Base-by-base conservation (phyloP, 768 basidiomycete genomes). In the Podaxis carcinomalis region DNA sequence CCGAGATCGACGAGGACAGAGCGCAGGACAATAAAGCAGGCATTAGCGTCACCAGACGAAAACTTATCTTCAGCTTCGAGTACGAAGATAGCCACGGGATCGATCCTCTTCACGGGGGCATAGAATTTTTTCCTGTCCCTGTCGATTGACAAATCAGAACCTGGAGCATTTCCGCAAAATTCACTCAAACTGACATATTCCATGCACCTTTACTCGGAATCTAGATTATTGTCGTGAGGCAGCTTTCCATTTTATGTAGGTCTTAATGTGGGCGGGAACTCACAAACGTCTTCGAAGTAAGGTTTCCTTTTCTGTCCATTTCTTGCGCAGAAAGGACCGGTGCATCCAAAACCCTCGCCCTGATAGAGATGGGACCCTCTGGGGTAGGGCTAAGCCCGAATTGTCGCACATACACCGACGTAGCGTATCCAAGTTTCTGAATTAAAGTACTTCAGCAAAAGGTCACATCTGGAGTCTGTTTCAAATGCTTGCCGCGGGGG, bases 121-220 rank as follows among this genome's bases (percentile, higher is more conserved):
- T 72, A 84, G 68, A 93, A 88, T 49, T 77, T 76, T 65, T 89
- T 90, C 63, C 88, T 87, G 1, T 87, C 78, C 87, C 86, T 89
- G 40, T 37, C 35, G 65, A 62, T 78, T 81, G 64, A 77, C 73
- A 2, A 77, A 25, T 46, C 55, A 32, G 28, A 32, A 7, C 78
- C 57, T 76, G 72, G 4, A 75, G 76, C 53, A 76, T 76, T 39
- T 42, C 5, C 6, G 19, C 58, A 11, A 21, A 55, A 35, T 61
- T 9, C 42, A 39, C 44, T 16, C n/a, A 59, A 9, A 74, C 81
- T 23, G 61, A 85, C 90, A 92, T 89, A 59, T 92, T 92, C 91
- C 92, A 93, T 0, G 84, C 72, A 0, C 92, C 91, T 54, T 88
- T 81, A 1, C 75, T 71, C 0, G 89, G 90, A 46, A 64, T 70